Conservation (phyloP, 2,329 filamentous ascomycete genomes). For the Trichothecium roseum region DNA sequence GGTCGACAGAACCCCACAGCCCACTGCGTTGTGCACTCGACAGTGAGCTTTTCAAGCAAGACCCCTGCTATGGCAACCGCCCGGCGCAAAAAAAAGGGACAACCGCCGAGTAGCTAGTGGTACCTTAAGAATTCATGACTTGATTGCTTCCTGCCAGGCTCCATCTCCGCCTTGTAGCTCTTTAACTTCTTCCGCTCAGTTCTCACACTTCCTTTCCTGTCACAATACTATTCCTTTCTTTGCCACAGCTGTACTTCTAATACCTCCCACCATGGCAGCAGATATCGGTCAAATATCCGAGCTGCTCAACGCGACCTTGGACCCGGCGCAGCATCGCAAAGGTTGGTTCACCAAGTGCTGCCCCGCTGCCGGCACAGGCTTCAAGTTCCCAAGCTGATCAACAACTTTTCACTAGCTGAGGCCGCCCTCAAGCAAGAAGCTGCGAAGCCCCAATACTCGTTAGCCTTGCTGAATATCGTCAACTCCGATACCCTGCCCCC, state of each 20-base stretch:
- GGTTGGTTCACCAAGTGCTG: conserved; percentile 41
- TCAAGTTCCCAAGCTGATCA: conserved; percentile 23
- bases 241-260: no score
- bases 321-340: conserved; percentile 80
- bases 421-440: conserved; percentile 68
- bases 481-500: conserved; percentile 60
- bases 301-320: conserved; percentile 83
- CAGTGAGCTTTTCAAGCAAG: conserved; percentile 1
- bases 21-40: conserved; percentile 2
- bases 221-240: no score
- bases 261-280: conserved; percentile 40
- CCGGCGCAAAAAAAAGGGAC: no score
- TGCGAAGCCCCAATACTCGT: conserved; percentile 75
- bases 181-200: no score
- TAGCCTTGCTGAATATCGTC: conserved; percentile 83
- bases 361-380: conserved; percentile 14
- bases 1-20: no score
- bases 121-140: no score
- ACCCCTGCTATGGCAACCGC: no score
- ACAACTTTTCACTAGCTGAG: conserved; percentile 54
- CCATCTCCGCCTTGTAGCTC: no score
- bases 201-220: no score
- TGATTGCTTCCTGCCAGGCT: no score
- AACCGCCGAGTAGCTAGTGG: no score
- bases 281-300: conserved; percentile 57